phyloP scores from a whole-genome alignment of 495 filamentous ascomycete species.

The Podospora fimiseda region DNA sequence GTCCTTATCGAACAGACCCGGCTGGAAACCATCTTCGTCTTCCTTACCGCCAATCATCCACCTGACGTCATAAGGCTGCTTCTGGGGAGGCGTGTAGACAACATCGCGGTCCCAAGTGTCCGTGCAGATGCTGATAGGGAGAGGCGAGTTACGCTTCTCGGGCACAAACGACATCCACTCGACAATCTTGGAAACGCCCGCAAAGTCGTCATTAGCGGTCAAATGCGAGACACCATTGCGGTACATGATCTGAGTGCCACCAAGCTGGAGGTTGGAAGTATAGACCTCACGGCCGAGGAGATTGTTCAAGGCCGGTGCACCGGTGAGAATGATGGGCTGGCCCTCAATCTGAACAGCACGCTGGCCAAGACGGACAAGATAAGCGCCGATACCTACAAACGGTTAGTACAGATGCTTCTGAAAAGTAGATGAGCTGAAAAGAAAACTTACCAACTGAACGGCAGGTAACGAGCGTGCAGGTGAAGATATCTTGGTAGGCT shows the following conservation, averaged over 20 bases:
- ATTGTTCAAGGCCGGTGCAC: slow-evolving; percentile 97
- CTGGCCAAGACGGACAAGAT: slow-evolving; percentile 94
- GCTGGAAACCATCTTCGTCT: slow-evolving; percentile 69
- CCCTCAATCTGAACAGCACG: slow-evolving; percentile 98
- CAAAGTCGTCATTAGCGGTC: slow-evolving; percentile 96
- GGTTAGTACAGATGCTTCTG: slow-evolving; percentile 19
- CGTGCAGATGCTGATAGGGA: slow-evolving; percentile 76
- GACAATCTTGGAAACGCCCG: slow-evolving; percentile 95
- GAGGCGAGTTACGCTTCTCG: slow-evolving; percentile 82
- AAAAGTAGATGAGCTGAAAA: neutral
- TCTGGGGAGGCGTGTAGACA: slow-evolving; percentile 74
- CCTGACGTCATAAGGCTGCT: slow-evolving; percentile 87
- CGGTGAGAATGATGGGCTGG: slow-evolving; percentile 97
- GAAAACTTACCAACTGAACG: slow-evolving; percentile 71
- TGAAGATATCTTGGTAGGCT: slow-evolving; percentile 99
- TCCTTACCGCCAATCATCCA: slow-evolving; percentile 90
- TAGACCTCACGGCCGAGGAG: slow-evolving; percentile 96
- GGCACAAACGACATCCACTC: slow-evolving; percentile 96
- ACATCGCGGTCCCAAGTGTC: slow-evolving; percentile 93
- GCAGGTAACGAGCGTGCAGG: slow-evolving; percentile 95
- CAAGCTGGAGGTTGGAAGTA: slow-evolving; percentile 96
- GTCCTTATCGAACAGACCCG: slow-evolving; percentile 89
- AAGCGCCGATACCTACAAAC: slow-evolving; percentile 78
- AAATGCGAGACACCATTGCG: slow-evolving; percentile 98
- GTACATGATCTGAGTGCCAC: slow-evolving; percentile 99